Evolutionary conservation across 2,329 filamentous ascomycete species (phyloP).

Genomic region (Verticillium klebahnii): DNA sequence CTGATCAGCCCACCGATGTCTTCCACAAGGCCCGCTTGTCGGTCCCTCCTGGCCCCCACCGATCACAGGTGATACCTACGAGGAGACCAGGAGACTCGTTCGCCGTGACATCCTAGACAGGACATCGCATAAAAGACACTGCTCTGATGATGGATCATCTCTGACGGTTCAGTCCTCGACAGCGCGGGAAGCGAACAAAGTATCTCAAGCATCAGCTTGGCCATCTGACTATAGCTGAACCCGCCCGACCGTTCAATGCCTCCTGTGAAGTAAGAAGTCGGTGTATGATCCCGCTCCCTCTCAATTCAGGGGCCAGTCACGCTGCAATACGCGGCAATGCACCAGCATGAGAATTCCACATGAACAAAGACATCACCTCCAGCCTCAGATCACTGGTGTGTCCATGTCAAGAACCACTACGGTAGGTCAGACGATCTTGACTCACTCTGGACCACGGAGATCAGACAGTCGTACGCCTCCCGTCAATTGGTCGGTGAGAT

Average conservation of each 20-base stretch:
- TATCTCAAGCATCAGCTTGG: background rate
- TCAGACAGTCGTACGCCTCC: background rate
- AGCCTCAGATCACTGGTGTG: background rate
- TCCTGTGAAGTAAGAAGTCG: background rate
- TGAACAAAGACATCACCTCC: background rate
- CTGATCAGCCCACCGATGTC: background rate
- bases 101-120: background rate
- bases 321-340: background rate
- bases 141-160: too few species aligned
- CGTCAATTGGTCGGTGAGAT: background rate
- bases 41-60: background rate
- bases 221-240: background rate
- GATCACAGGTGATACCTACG: background rate
- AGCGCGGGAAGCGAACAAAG: background rate
- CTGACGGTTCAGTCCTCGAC: background rate
- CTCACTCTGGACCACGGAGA: background rate
- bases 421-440: background rate
- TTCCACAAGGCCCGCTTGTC: background rate
- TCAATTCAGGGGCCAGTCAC: background rate
- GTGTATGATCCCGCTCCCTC: background rate
- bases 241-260: background rate
- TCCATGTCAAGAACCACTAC: background rate
- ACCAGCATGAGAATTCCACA: background rate
- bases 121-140: background rate
- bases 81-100: too few species aligned